These are phyloP conservation scores for Dictyostelium brefeldianum DNA, from an alignment of 78 protist species.

Conservation along the genomic window DNA sequence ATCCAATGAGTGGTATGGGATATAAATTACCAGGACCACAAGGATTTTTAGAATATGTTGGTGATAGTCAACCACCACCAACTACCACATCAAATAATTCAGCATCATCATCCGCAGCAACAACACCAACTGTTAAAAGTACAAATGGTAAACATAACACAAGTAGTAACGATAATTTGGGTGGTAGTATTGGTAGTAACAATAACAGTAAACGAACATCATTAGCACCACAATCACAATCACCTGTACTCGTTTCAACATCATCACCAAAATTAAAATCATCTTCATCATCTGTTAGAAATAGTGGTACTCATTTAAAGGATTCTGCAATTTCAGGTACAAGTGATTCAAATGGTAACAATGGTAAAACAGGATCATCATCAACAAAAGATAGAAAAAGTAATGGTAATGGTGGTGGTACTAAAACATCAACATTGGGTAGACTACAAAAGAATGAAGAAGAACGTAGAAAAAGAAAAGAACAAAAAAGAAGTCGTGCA, in stretches of 20 bases:
- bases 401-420: background rate
- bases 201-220: background rate
- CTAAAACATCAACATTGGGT: conserved; percentile 1
- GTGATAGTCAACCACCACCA: background rate
- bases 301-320: background rate
- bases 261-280: conserved; percentile 24
- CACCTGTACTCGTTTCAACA: conserved; percentile 7
- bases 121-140: background rate
- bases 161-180: background rate
- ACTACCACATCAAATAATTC: conserved; percentile 10
- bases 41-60: conserved; percentile 53
- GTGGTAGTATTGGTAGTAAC: no score
- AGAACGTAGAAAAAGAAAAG: conserved; percentile 66
- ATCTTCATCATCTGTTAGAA: background rate
- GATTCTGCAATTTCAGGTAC: conserved; percentile 14
- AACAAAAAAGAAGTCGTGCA: conserved; percentile 69
- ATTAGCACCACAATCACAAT: background rate
- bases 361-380: background rate
- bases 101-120: background rate
- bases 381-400: conserved; percentile 7
- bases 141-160: background rate
- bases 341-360: background rate
- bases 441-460: conserved; percentile 70
- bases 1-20: conserved; percentile 59
- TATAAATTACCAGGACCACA: conserved; percentile 64